A percentile compares a stretch with the other conserved stretches of the same genome.
Conservation (phyloP, 306 rosid species). For the Crataegus laevigata region DNA sequence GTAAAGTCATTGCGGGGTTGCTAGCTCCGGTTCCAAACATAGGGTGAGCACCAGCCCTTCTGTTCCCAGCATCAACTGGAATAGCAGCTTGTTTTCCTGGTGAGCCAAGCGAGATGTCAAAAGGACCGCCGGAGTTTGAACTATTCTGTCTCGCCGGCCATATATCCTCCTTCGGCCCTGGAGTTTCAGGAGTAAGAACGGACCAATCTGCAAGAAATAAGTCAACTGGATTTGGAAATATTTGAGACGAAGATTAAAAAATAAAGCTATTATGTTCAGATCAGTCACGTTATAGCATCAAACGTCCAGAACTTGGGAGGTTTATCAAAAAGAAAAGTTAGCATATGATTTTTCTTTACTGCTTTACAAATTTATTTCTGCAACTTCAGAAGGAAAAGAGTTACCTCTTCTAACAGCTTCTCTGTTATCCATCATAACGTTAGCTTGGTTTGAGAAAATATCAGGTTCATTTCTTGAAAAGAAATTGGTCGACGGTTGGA, state of each 20-base stretch:
- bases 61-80: constrained; percentile 55
- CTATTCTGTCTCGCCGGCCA: constrained; percentile 93
- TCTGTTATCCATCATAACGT: constrained; percentile 68
- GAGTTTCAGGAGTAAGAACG: constrained; percentile 77
- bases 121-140: constrained; percentile 71
- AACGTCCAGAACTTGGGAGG: neutral
- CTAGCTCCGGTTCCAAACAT: constrained; percentile 51
- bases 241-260: constrained; percentile 19
- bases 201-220: constrained; percentile 79
- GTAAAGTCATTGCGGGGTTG: constrained; percentile 74
- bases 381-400: constrained; percentile 14
- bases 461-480: constrained; percentile 83
- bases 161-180: constrained; percentile 95
- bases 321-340: neutral
- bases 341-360: neutral
- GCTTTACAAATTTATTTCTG: neutral
- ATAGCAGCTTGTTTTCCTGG: constrained; percentile 57
- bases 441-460: constrained; percentile 65
- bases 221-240: constrained; percentile 79
- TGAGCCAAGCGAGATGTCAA: constrained; percentile 74
- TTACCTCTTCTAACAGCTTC: constrained; percentile 75
- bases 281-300: neutral
- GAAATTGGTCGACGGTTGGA: constrained; percentile 77
- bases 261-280: constrained; percentile 3
- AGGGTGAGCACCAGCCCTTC: constrained; percentile 60